A percentile compares a stretch with the other conserved stretches of the same genome.
Evolutionary conservation across 1,284 basidiomycete species (phyloP).

Genomic region (Sanguinoderma infundibulare): DNA sequence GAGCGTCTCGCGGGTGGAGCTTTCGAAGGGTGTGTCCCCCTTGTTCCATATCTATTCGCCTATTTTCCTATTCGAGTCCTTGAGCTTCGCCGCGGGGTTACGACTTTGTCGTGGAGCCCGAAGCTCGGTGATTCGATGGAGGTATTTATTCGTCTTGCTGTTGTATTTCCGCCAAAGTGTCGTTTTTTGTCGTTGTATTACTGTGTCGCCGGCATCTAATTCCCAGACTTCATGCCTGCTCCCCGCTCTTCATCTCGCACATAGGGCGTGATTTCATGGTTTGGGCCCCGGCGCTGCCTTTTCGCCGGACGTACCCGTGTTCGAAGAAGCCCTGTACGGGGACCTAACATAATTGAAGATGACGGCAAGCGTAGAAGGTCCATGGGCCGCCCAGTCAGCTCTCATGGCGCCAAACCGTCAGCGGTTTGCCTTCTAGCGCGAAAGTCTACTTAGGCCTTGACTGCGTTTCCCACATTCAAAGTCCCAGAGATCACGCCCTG

Average conservation of each 20-base stretch:
- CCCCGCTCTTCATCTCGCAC: not conserved
- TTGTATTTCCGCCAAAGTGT: not conserved
- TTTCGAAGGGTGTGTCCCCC: not conserved
- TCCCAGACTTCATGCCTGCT: not conserved
- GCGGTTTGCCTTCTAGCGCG: too few relatives aligned
- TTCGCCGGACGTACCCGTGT: too few relatives aligned
- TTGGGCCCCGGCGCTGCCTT: too few relatives aligned
- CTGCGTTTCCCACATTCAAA: too few relatives aligned
- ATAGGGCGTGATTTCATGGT: not conserved
- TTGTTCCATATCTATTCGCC: not conserved
- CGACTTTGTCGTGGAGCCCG: not conserved
- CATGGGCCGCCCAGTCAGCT: too few relatives aligned
- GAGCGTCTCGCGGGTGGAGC: not conserved
- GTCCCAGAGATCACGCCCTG: too few relatives aligned
- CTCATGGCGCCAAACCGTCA: too few relatives aligned
- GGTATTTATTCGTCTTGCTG: not conserved
- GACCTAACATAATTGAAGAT: too few relatives aligned
- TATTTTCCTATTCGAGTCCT: not conserved
- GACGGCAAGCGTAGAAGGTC: too few relatives aligned
- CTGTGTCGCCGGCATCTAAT: not conserved
- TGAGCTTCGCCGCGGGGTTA: not conserved
- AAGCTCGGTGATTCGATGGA: not conserved
- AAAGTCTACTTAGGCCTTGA: too few relatives aligned
- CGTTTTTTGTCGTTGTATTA: not conserved
- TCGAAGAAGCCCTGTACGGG: too few relatives aligned